Conservation (phyloP, 2,329 filamentous ascomycete genomes). For the Fusarium tjaetaba region DNA sequence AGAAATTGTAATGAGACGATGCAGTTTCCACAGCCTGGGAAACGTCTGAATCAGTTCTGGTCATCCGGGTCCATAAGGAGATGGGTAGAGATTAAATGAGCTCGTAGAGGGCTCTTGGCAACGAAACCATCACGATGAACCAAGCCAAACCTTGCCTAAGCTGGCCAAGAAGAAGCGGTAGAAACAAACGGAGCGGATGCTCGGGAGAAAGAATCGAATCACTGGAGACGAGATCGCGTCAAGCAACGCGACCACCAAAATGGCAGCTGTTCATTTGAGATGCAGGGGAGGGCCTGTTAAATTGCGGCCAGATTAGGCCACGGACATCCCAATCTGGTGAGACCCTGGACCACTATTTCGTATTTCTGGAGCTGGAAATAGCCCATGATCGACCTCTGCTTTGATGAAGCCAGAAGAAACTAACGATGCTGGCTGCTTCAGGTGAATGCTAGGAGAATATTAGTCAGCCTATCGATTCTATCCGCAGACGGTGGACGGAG, state of each 20-base stretch:
- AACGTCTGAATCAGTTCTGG: conserved; percentile 3
- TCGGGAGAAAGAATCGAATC: not conserved
- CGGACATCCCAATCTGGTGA: conserved; percentile 35
- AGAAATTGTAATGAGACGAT: conserved; percentile 9
- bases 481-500: not conserved
- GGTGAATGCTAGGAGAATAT: conserved; percentile 27
- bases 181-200: conserved; percentile 31
- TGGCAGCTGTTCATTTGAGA: conserved; percentile 10
- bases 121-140: conserved; percentile 2
- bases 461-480: not conserved
- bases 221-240: conserved; percentile 15
- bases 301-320: conserved; percentile 30
- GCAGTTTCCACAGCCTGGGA: conserved; percentile 9
- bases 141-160: conserved; percentile 7
- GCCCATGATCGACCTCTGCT: conserved; percentile 19
- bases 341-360: conserved; percentile 20
- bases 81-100: conserved; percentile 19
- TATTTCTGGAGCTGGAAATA: conserved; percentile 21
- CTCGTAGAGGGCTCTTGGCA: conserved; percentile 10
- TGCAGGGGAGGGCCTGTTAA: conserved; percentile 34
- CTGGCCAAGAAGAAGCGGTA: conserved; percentile 24
- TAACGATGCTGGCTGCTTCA: conserved; percentile 37
- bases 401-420: conserved; percentile 17
- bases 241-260: conserved; percentile 16
- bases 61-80: conserved; percentile 2